Evolutionary conservation across 257 asterid genomes (phyloP), one percentile per base, ranked within the genome.

Genomic region (Scutellaria minor): DNA sequence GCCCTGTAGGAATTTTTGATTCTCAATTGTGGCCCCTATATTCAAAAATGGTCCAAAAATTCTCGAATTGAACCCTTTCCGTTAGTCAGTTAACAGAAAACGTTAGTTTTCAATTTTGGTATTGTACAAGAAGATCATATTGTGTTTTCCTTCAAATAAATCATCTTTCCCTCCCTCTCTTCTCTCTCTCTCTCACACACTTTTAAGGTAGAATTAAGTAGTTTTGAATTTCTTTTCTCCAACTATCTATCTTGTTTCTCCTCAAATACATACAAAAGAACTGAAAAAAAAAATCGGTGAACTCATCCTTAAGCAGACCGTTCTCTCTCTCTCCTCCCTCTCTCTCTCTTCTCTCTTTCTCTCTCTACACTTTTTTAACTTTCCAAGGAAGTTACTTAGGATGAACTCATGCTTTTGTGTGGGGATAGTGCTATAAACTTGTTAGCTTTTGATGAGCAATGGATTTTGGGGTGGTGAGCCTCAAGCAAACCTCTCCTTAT

Each of bases 391-490:
- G 85, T 73, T 78, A 81, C 85, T 82, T 82, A 77, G 44, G 53
- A 76, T 80, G 85, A 75, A 76, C 84, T 82, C 87, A 74, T 78
- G 66, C 84, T 75, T 74, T 71, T 73, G 67, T 37, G 57, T 59
- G 67, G 71, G 79, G 76, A 24, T 70, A 18, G 12, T 11, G 18
- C 75, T 58, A 51, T 83, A 76, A 81, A 58, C 70, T 58, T n/a
- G 15, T 58, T 61, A 48, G 2, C 31, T 66, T 61, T 58, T 63
- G 70, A 51, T 22, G 41, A 56, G 15, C 68, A 27, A 82, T 84
- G 89, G 82, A 85, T 82, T 85, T 82, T 57, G 83, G 83, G 65
- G 75, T 78, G 75, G 71, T 62, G 62, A 53, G 76, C 74, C 78
- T 60, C 73, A 83, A 75, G 68, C 79, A 64, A 73, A 9, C 68